Evolutionary conservation across 2,329 filamentous ascomycete genomes (phyloP).

Genomic region (Claviceps purpurea): DNA sequence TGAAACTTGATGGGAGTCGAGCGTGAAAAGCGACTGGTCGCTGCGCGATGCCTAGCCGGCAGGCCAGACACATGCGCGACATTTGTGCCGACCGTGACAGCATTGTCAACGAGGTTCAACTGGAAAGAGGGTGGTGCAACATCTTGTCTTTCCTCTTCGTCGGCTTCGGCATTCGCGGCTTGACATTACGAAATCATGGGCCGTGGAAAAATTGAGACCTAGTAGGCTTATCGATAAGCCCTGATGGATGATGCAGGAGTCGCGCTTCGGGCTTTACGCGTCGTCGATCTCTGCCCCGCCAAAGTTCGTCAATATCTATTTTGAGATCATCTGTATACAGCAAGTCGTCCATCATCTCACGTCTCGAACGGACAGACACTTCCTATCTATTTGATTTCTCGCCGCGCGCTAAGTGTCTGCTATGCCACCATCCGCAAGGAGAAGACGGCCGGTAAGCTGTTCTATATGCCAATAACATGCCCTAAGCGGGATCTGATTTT

Average conservation of each 20-base stretch:
- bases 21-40: conserved; percentile 7
- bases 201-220: background rate
- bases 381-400: background rate
- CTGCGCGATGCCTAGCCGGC: conserved; percentile 17
- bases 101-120: conserved; percentile 15
- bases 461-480: background rate
- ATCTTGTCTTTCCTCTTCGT: background rate
- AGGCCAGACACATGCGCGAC: conserved; percentile 22
- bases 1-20: conserved; percentile 4
- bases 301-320: background rate
- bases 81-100: conserved; percentile 20
- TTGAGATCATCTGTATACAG: background rate
- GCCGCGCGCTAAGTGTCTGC: background rate
- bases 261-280: background rate
- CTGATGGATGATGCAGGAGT: background rate
- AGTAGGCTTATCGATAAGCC: conserved; percentile 6
- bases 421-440: conserved; percentile 21
- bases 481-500: background rate
- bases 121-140: background rate
- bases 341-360: background rate
- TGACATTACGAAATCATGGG: background rate
- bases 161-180: background rate
- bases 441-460: conserved; percentile 19
- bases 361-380: background rate
- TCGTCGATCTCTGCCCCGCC: background rate